These are phyloP conservation scores for Artemisia tridentata DNA, from an alignment of 129 eudicot species.

Conservation along the genomic window DNA sequence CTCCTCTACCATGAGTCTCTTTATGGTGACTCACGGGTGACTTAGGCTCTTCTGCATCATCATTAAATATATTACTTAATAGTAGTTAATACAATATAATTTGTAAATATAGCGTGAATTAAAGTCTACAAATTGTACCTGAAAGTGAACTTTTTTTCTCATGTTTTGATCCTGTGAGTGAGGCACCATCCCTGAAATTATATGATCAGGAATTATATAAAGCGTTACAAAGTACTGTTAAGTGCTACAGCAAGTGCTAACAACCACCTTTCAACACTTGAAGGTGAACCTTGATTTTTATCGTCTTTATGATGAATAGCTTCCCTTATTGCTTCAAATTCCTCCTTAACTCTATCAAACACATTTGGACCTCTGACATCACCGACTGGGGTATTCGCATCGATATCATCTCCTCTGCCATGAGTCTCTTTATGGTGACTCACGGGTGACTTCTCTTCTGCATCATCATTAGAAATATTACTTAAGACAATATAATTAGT, in stretches of 20 bases:
- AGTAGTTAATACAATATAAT: not conserved
- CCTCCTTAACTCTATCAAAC: no score
- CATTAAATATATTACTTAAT: not conserved
- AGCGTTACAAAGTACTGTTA: not conserved
- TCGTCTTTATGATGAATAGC: conserved; percentile 25
- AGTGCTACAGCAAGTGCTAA: not conserved
- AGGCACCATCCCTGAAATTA: conserved; percentile 40
- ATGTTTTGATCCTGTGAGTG: conserved; percentile 22
- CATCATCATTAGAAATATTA: not conserved
- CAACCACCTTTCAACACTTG: conserved; percentile 30
- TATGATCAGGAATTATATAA: not conserved
- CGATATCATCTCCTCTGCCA: conserved; percentile 62
- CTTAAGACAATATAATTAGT: not conserved
- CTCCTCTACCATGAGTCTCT: no score
- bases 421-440: conserved; percentile 63
- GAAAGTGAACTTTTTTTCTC: conserved; percentile 35
- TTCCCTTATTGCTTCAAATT: no score
- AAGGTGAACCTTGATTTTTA: conserved; percentile 29
- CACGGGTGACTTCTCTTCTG: conserved; percentile 40
- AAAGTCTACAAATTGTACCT: conserved; percentile 28
- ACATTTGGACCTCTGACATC: no score
- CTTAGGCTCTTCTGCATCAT: conserved; percentile 34
- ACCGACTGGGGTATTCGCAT: no score
- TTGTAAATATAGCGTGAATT: not conserved
- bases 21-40: no score